These are phyloP conservation scores for Saposhnikovia divaricata DNA, from an alignment of 129 eudicot genomes.

Conservation along the genomic window DNA sequence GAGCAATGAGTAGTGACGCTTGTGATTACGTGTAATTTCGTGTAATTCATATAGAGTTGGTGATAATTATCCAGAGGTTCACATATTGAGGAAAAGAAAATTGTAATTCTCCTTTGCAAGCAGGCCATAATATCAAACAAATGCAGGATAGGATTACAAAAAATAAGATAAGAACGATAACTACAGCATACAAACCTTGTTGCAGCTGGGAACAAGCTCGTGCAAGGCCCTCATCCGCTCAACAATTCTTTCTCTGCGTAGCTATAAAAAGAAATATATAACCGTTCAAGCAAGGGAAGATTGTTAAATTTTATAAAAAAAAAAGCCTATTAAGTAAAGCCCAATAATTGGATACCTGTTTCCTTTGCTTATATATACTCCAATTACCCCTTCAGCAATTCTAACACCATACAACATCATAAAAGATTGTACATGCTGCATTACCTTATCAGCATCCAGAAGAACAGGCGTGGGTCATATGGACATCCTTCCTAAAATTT, in stretches of 20 bases:
- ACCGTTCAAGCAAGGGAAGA: not conserved
- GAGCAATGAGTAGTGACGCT: not conserved
- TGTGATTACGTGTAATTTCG: not conserved
- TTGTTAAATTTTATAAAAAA: too few species aligned
- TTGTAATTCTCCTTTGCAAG: not conserved
- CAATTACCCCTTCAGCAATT: slow-evolving; percentile 84
- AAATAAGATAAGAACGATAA: not conserved
- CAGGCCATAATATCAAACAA: not conserved
- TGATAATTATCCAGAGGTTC: not conserved
- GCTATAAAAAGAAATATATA: slow-evolving; percentile 24
- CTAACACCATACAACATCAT: too few species aligned
- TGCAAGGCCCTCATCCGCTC: slow-evolving; percentile 97
- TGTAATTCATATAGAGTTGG: not conserved
- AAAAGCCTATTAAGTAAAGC: too few species aligned
- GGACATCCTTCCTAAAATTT: too few species aligned
- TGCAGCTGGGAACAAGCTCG: slow-evolving; percentile 95
- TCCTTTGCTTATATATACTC: not conserved
- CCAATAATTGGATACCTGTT: not conserved
- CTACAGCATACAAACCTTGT: slow-evolving; percentile 40
- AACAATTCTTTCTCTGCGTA: slow-evolving; percentile 90
- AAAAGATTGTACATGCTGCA: too few species aligned
- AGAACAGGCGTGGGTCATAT: too few species aligned
- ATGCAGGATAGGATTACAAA: not conserved
- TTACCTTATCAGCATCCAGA: too few species aligned
- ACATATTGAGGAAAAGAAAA: not conserved